Evolutionary conservation across 495 filamentous ascomycete genomes (phyloP).

Genomic region (Chaetomium tenue): DNA sequence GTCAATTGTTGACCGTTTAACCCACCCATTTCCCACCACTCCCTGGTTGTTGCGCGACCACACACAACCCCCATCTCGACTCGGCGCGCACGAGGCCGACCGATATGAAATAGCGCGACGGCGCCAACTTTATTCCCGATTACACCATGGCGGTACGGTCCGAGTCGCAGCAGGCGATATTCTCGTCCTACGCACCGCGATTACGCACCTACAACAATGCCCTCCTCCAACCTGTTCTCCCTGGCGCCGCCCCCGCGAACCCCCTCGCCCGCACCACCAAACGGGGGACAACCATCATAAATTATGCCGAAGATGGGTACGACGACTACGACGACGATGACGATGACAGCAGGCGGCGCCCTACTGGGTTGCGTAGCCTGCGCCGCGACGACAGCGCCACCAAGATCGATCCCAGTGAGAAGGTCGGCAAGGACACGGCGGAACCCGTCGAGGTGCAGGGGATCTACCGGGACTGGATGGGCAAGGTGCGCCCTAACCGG

Average conservation of each 20-base stretch:
- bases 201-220: conserved; percentile 90
- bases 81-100: conserved; percentile 7
- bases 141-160: conserved; percentile 44
- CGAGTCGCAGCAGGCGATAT: conserved; percentile 70
- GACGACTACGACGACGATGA: conserved; percentile 96
- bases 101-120: conserved; percentile 27
- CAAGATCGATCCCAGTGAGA: conserved; percentile 62
- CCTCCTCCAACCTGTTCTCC: conserved; percentile 83
- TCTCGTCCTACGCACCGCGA: conserved; percentile 88
- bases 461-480: conserved; percentile 94
- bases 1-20: not conserved
- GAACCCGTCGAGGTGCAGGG: conserved; percentile 82
- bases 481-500: conserved; percentile 56
- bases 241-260: conserved; percentile 59
- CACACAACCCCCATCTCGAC: not conserved
- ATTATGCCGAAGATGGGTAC: conserved; percentile 94
- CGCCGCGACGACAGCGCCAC: conserved; percentile 68
- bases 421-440: conserved; percentile 78
- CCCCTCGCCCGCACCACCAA: conserved; percentile 86
- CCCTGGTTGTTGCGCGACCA: not conserved
- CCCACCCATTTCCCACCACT: not conserved
- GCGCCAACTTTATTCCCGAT: not conserved
- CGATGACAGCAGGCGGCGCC: conserved; percentile 65
- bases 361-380: conserved; percentile 80
- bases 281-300: conserved; percentile 91